phyloP scores from a whole-genome alignment of 495 filamentous ascomycete genomes.

The Hypoxylon intermedium region DNA sequence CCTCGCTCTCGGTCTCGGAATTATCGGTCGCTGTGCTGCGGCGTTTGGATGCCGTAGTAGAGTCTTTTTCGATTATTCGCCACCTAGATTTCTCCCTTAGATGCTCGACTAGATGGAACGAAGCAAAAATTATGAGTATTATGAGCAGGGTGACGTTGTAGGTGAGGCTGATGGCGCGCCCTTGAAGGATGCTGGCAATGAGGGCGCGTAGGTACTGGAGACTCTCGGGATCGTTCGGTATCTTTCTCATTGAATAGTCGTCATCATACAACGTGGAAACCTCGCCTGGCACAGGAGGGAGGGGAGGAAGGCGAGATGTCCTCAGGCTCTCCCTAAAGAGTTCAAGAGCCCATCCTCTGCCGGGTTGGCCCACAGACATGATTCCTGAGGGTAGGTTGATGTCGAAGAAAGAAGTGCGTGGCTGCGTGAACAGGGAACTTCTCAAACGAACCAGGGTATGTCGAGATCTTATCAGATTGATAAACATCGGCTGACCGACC shows the following conservation, averaged over 20 bases:
- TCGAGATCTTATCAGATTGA: slow-evolving; percentile 46
- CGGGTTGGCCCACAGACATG: slow-evolving; percentile 23
- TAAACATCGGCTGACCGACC: slow-evolving; percentile 16
- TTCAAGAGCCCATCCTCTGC: slow-evolving; percentile 22
- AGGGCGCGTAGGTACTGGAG: slow-evolving; percentile 44
- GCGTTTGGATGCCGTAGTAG: neutral
- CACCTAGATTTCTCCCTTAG: slow-evolving; percentile 33
- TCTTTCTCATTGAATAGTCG: neutral
- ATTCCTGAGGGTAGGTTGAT: slow-evolving; percentile 5
- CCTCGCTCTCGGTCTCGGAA: slow-evolving; percentile 21
- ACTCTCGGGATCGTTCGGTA: slow-evolving; percentile 42
- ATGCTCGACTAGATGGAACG: slow-evolving; percentile 38
- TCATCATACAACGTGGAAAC: slow-evolving; percentile 13
- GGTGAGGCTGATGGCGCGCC: slow-evolving; percentile 42
- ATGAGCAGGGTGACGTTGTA: slow-evolving; percentile 48
- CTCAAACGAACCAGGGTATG: slow-evolving; percentile 1
- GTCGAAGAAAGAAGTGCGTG: no score
- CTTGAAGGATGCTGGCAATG: slow-evolving; percentile 42
- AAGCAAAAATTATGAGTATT: slow-evolving; percentile 38
- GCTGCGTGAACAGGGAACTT: no score
- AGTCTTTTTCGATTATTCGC: slow-evolving; percentile 22
- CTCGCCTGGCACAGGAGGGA: slow-evolving; percentile 5
- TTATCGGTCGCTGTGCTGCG: slow-evolving; percentile 17
- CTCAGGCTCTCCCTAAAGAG: slow-evolving; percentile 34
- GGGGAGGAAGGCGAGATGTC: slow-evolving; percentile 24